These are phyloP conservation scores for Venturia carpophila DNA, from an alignment of 2,329 filamentous ascomycete species.

Conservation along the genomic window DNA sequence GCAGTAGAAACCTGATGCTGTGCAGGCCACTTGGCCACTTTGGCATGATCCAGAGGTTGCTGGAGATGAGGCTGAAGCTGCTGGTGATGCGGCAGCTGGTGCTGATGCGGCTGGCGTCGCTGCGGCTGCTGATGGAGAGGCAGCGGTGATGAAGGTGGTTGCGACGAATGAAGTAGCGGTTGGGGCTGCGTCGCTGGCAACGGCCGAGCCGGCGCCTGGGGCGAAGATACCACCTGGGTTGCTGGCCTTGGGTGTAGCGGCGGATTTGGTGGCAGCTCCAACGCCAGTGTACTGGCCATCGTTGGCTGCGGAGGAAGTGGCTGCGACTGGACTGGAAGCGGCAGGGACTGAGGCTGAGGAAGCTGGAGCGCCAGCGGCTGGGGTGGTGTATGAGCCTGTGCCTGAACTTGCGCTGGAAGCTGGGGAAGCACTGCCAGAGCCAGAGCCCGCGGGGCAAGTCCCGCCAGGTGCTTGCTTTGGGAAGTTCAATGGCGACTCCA, in stretches of 20 bases:
- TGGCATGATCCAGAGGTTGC: constrained; percentile 13
- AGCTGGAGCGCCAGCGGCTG: background rate
- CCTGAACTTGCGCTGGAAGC: background rate
- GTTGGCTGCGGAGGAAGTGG: constrained; percentile 20
- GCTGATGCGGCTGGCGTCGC: background rate
- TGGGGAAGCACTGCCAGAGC: background rate
- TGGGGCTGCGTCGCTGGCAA: constrained; percentile 7
- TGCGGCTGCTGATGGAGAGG: constrained; percentile 11
- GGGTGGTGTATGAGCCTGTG: background rate
- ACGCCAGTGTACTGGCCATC: constrained; percentile 18
- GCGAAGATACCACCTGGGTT: constrained; percentile 25
- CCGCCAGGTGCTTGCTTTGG: constrained; percentile 31
- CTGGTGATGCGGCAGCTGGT: background rate
- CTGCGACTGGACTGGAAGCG: background rate
- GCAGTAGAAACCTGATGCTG: constrained; percentile 20
- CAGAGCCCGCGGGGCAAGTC: background rate
- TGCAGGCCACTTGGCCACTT: constrained; percentile 16
- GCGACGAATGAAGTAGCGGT: constrained; percentile 15
- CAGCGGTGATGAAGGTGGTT: constrained; percentile 7
- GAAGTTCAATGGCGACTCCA: constrained; percentile 35
- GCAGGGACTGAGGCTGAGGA: background rate
- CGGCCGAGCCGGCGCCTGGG: constrained; percentile 24
- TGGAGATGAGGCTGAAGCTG: background rate
- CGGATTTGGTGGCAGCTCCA: constrained; percentile 17
- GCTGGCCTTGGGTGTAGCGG: constrained; percentile 19